Conservation (phyloP, 176 grass and related monocot genomes). For the Calamus simplicifolius region DNA sequence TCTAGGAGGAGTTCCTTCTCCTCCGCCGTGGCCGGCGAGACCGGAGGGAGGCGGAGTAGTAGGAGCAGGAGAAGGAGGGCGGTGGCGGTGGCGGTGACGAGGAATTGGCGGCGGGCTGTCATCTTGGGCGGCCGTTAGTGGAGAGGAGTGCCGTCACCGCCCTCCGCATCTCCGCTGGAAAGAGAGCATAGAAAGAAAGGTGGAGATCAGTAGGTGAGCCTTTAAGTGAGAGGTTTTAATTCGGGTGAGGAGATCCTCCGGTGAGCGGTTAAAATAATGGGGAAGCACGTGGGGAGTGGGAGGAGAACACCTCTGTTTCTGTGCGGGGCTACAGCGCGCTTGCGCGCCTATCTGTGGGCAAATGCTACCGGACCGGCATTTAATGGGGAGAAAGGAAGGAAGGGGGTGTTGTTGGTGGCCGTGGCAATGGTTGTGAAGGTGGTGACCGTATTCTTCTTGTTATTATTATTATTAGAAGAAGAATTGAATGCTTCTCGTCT, state of each 20-base stretch:
- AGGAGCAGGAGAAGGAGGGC: not conserved
- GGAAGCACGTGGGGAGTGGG: too few relatives aligned
- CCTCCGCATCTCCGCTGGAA: conserved; percentile 1
- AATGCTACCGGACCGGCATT: too few relatives aligned
- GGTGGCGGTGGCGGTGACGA: not conserved
- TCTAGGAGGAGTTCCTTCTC: conserved; percentile 64
- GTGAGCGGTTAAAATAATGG: too few relatives aligned
- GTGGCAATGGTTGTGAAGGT: not conserved
- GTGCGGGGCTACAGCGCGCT: too few relatives aligned
- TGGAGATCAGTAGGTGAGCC: conserved; percentile 2
- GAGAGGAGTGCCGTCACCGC: conserved; percentile 12
- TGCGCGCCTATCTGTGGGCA: too few relatives aligned
- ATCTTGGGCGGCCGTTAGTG: conserved; percentile 9
- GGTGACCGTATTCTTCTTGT: too few relatives aligned
- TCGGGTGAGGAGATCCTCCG: not conserved
- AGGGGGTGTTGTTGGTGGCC: not conserved
- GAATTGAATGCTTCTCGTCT: too few relatives aligned
- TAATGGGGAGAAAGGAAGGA: too few relatives aligned
- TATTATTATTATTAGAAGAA: too few relatives aligned
- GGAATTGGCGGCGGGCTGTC: not conserved
- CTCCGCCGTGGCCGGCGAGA: not conserved
- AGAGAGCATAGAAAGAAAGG: not conserved
- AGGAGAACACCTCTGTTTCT: too few relatives aligned
- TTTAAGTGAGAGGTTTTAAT: conserved; percentile 2
- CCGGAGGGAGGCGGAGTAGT: not conserved